phyloP scores from a whole-genome alignment of 106 monocot species.

The Xerophyta viscosa region DNA sequence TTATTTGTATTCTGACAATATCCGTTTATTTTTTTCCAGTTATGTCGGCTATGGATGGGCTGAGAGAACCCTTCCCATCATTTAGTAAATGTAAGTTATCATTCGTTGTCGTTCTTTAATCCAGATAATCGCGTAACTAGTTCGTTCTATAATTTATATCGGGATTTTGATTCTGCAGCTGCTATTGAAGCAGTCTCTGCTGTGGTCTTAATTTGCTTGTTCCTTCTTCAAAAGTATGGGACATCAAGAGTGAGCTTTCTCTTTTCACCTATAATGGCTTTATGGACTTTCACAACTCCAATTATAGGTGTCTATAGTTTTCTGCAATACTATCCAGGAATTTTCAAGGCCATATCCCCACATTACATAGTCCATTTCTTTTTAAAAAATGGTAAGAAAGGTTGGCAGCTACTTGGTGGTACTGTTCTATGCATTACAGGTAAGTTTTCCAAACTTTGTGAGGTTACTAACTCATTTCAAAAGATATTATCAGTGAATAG shows the following conservation, averaged over 20 bases:
- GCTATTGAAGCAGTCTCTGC: constrained; percentile 52
- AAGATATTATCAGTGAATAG: no score
- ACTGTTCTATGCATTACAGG: constrained; percentile 86
- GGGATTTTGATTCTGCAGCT: constrained; percentile 18
- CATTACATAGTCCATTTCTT: constrained; percentile 65
- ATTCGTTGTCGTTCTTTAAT: no score
- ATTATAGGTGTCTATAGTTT: constrained; percentile 67
- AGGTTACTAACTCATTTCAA: no score
- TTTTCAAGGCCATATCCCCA: constrained; percentile 73
- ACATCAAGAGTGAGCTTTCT: constrained; percentile 71
- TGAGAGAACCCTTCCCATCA: constrained; percentile 57
- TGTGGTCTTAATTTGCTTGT: constrained; percentile 41
- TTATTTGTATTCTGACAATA: no score
- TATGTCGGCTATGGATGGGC: constrained; percentile 72
- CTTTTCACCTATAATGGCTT: constrained; percentile 84
- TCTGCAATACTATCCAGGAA: constrained; percentile 44
- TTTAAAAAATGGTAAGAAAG: constrained; percentile 34
- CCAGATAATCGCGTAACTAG: no score
- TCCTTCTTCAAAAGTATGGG: constrained; percentile 67
- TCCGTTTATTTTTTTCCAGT: constrained; percentile 20
- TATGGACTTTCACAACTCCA: constrained; percentile 67
- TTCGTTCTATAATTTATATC: no score
- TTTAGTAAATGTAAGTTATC: constrained; percentile 42
- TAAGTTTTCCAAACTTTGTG: constrained; percentile 5
- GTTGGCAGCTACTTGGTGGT: constrained; percentile 70